phyloP scores from a whole-genome alignment of 441 rosid species.

The Erysimum pusillum region DNA sequence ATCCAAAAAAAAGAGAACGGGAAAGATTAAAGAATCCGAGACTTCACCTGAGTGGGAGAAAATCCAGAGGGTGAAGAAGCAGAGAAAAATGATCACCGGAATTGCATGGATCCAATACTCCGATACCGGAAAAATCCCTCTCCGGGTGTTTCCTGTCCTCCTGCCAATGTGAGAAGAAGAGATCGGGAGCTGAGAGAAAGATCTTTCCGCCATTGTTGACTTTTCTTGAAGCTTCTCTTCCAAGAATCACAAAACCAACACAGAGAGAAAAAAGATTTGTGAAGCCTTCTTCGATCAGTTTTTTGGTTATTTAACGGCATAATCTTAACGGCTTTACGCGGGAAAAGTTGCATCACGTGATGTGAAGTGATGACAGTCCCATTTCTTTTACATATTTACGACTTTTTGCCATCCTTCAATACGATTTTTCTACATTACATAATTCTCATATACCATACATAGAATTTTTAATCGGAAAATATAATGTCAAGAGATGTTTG shows the following conservation, averaged over 20 bases:
- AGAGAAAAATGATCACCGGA: conserved; percentile 59
- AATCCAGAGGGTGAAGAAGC: conserved; percentile 70
- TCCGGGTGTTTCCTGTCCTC: conserved; percentile 28
- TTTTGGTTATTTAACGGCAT: conserved; percentile 28
- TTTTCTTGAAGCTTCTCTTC: conserved; percentile 33
- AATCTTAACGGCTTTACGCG: conserved; percentile 36
- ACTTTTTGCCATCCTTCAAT: conserved; percentile 9
- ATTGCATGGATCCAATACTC: conserved; percentile 60
- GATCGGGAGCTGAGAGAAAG: conserved; percentile 53
- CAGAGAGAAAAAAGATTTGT: conserved; percentile 21
- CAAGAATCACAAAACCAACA: conserved; percentile 5
- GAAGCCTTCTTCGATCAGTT: conserved; percentile 15
- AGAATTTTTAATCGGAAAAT: background rate
- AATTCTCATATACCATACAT: background rate
- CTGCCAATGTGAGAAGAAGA: conserved; percentile 40
- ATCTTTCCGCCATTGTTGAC: conserved; percentile 45
- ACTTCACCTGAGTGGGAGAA: conserved; percentile 69
- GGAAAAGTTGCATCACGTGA: conserved; percentile 35
- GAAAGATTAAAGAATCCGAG: background rate
- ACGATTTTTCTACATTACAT: background rate
- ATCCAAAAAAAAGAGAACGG: background rate
- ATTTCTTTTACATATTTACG: background rate
- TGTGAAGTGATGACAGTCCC: background rate
- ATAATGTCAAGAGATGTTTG: background rate
- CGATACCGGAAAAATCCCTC: conserved; percentile 45